These are phyloP conservation scores for Eustoma russellianum DNA, from an alignment of 257 asterid genomes.

Conservation along the genomic window DNA sequence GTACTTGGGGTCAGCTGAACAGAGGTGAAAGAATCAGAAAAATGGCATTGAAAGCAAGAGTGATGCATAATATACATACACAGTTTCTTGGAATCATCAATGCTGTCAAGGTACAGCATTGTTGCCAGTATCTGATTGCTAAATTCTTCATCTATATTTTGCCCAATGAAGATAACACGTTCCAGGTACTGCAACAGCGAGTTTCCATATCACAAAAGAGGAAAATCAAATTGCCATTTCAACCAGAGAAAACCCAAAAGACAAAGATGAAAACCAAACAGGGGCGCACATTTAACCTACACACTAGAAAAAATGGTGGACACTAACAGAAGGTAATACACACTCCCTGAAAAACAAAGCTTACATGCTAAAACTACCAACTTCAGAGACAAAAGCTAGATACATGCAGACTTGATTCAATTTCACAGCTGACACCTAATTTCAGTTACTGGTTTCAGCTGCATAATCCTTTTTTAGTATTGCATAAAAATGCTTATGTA, in stretches of 20 bases:
- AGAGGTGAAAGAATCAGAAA: background rate
- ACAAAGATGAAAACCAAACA: too few species aligned
- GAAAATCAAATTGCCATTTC: background rate
- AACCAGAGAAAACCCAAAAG: background rate
- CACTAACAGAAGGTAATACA: too few species aligned
- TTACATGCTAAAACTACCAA: too few species aligned
- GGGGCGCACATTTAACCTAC: too few species aligned
- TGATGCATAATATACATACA: constrained; percentile 37
- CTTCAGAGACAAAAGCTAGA: too few species aligned
- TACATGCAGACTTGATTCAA: too few species aligned
- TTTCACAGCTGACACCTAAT: too few species aligned
- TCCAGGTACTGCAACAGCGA: constrained; percentile 72
- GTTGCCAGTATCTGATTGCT: constrained; percentile 92
- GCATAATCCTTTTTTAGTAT: too few species aligned
- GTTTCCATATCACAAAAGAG: background rate
- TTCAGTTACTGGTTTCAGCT: too few species aligned
- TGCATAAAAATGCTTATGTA: too few species aligned
- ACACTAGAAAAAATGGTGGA: too few species aligned
- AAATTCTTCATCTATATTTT: constrained; percentile 72
- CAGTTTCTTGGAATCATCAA: constrained; percentile 61
- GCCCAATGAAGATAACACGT: constrained; percentile 74
- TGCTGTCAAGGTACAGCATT: constrained; percentile 85
- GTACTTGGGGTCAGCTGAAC: constrained; percentile 86
- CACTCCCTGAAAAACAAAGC: too few species aligned
- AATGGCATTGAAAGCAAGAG: background rate